Percentiles rank a stretch among this genome's conserved stretches.
Evolutionary conservation across 495 filamentous ascomycete species (phyloP).

Genomic region (Tuber brumale): DNA sequence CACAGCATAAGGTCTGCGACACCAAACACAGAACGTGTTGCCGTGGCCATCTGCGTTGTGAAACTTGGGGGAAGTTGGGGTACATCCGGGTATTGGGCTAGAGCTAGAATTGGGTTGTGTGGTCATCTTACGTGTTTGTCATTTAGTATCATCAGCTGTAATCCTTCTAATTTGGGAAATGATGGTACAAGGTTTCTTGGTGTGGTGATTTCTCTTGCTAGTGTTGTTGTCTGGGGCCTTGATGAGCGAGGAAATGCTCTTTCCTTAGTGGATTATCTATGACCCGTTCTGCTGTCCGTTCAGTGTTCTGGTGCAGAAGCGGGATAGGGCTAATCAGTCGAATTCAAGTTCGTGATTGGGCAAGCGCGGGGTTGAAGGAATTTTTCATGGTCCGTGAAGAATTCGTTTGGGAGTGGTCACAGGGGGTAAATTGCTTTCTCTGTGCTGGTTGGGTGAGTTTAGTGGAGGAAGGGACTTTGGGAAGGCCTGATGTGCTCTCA

Average conservation of each 20-base stretch:
- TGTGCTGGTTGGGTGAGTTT: conserved; percentile 7
- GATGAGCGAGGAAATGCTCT: conserved; percentile 42
- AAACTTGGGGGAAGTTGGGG: conserved; percentile 65
- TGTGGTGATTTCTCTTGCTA: conserved; percentile 52
- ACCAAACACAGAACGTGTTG: conserved; percentile 51
- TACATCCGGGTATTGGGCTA: conserved; percentile 40
- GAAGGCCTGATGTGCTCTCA: conserved; percentile 17
- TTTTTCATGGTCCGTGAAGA: conserved; percentile 62
- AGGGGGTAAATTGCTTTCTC: conserved; percentile 47
- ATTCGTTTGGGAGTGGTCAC: too few species aligned
- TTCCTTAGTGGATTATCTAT: conserved; percentile 47
- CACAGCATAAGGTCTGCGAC: conserved; percentile 63
- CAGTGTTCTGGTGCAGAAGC: conserved; percentile 34
- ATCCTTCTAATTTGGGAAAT: conserved; percentile 48
- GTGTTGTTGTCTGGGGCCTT: conserved; percentile 43
- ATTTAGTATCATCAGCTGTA: conserved; percentile 43
- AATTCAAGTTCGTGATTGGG: conserved; percentile 20
- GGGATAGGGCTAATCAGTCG: conserved; percentile 39
- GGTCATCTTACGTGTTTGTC: conserved; percentile 37
- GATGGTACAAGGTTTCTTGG: conserved; percentile 51
- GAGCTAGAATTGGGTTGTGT: conserved; percentile 14
- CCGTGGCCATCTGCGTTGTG: conserved; percentile 69
- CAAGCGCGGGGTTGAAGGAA: conserved; percentile 55
- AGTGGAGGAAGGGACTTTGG: conserved; percentile 35
- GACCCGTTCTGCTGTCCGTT: conserved; percentile 46